These are phyloP conservation scores for Apiospora marii DNA, from an alignment of 2,329 filamentous ascomycete species.

Conservation along the genomic window DNA sequence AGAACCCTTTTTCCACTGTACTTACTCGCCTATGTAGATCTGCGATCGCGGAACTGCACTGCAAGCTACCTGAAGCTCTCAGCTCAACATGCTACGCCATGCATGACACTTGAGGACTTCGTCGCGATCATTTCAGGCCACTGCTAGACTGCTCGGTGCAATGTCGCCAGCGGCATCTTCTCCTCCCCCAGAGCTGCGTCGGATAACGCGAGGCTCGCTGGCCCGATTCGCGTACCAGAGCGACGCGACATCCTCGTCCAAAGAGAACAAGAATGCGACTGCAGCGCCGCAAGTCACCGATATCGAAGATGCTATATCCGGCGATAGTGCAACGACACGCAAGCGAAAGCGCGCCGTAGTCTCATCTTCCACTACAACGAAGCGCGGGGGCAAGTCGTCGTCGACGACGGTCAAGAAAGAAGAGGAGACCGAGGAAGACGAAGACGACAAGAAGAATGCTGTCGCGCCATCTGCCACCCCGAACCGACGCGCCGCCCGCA, in stretches of 20 bases:
- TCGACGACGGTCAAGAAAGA: not conserved
- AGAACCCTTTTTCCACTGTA: constrained; percentile 11
- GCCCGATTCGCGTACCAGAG: constrained; percentile 41
- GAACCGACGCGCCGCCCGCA: constrained; percentile 33
- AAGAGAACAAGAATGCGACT: constrained; percentile 27
- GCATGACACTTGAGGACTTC: constrained; percentile 27
- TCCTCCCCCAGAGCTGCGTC: constrained; percentile 39
- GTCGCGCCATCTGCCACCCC: constrained; percentile 6
- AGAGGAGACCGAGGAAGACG: constrained; percentile 29
- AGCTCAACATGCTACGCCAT: constrained; percentile 24
- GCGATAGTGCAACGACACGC: constrained; percentile 27
- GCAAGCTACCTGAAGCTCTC: not conserved
- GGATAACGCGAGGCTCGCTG: constrained; percentile 42
- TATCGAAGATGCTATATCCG: constrained; percentile 41
- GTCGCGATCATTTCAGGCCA: constrained; percentile 27
- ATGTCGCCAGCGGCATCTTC: constrained; percentile 35
- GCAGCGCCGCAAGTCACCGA: constrained; percentile 31
- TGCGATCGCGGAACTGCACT: not conserved
- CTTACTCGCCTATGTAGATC: not conserved
- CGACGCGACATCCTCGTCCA: constrained; percentile 26
- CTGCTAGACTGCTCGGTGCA: constrained; percentile 24
- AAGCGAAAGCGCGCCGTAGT: constrained; percentile 40
- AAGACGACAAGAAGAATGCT: constrained; percentile 26
- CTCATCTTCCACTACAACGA: not conserved
- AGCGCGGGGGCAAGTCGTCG: constrained; percentile 3